phyloP scores from a whole-genome alignment of 352 stramenopile genomes.

The Peronosclerospora sorghi region DNA sequence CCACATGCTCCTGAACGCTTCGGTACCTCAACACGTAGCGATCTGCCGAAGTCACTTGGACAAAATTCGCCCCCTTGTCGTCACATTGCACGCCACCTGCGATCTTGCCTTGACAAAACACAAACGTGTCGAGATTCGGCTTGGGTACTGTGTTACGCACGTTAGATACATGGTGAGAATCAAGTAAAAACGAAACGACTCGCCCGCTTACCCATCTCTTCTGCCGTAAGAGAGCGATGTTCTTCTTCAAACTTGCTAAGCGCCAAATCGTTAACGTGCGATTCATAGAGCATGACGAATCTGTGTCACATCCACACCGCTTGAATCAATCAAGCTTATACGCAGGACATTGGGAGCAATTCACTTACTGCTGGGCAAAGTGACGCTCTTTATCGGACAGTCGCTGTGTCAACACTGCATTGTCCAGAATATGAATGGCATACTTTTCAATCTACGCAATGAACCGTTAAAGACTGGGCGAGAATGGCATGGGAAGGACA shows the following conservation, averaged over 20 bases:
- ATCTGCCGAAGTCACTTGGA: slow-evolving; percentile 46
- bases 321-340: not conserved
- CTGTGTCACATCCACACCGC: slow-evolving; percentile 7
- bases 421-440: slow-evolving; percentile 43
- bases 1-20: slow-evolving; percentile 40
- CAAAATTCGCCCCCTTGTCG: slow-evolving; percentile 53
- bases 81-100: slow-evolving; percentile 52
- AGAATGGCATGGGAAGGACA: no score
- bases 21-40: slow-evolving; percentile 70
- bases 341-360: not conserved
- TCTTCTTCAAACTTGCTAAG: slow-evolving; percentile 57
- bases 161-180: no score
- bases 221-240: slow-evolving; percentile 34
- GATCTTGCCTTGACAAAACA: slow-evolving; percentile 67
- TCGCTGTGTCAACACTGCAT: slow-evolving; percentile 32
- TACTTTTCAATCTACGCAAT: slow-evolving; percentile 61
- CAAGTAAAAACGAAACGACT: no score
- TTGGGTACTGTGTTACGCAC: slow-evolving; percentile 29
- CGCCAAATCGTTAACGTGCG: slow-evolving; percentile 57
- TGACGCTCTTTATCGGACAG: slow-evolving; percentile 63
- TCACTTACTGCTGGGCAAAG: slow-evolving; percentile 62
- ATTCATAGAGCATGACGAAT: slow-evolving; percentile 53
- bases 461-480: not conserved
- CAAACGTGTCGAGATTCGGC: slow-evolving; percentile 68
- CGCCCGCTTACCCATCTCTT: slow-evolving; percentile 81